These are phyloP conservation scores for Excoecaria cochinchinensis DNA, from an alignment of 345 rosid genomes.

Conservation along the genomic window DNA sequence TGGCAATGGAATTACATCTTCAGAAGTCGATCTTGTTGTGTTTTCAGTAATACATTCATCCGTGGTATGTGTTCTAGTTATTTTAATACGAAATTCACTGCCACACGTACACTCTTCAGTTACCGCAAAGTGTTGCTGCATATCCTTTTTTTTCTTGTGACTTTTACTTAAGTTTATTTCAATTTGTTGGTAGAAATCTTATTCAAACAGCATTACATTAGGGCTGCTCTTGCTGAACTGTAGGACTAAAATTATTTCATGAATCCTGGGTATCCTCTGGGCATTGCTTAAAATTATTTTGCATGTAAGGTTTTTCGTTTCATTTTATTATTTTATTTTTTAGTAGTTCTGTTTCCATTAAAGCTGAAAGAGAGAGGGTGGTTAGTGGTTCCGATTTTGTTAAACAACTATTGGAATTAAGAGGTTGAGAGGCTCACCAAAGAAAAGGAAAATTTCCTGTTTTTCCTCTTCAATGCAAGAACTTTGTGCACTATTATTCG, in stretches of 20 bases:
- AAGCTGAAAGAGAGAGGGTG: background rate
- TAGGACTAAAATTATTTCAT: background rate
- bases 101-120: background rate
- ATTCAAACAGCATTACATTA: background rate
- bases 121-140: background rate
- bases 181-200: background rate
- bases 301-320: background rate
- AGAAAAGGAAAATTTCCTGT: background rate
- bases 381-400: background rate
- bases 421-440: background rate
- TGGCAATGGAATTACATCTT: constrained; percentile 72
- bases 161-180: background rate
- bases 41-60: constrained; percentile 65
- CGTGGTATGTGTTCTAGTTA: constrained; percentile 46
- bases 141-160: background rate
- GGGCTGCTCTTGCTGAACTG: background rate
- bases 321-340: background rate
- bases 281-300: background rate
- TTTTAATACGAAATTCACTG: background rate
- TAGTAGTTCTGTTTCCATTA: background rate
- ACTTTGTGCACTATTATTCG: background rate
- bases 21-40: constrained; percentile 72
- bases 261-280: background rate
- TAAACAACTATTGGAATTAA: background rate
- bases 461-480: background rate